A percentile compares a stretch with the other conserved stretches of the same genome.
phyloP scores from a whole-genome alignment of 441 rosid species.

The Manihot esculenta region DNA sequence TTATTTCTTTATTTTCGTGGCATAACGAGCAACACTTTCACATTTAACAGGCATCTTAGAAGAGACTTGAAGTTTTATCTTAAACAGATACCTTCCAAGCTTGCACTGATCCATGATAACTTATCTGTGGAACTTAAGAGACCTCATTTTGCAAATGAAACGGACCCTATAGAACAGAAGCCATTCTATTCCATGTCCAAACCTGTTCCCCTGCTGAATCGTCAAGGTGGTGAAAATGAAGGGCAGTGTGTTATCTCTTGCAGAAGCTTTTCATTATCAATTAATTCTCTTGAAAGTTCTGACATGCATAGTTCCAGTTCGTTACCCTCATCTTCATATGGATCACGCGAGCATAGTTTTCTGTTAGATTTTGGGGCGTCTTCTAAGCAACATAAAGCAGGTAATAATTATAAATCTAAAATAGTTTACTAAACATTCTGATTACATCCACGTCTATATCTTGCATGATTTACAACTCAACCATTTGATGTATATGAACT shows the following conservation, averaged over 20 bases:
- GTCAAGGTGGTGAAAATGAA: slow-evolving; percentile 17
- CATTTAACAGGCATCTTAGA: slow-evolving; percentile 47
- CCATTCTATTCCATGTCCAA: slow-evolving; percentile 38
- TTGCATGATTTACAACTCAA: not conserved
- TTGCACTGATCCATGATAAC: slow-evolving; percentile 49
- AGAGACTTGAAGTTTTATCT: slow-evolving; percentile 43
- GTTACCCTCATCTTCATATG: slow-evolving; percentile 19
- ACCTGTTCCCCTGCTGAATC: slow-evolving; percentile 28
- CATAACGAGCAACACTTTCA: not conserved
- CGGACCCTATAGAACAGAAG: slow-evolving; percentile 29
- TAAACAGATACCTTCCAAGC: slow-evolving; percentile 52
- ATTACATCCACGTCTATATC: not conserved
- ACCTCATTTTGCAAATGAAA: slow-evolving; percentile 21
- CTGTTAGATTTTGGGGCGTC: slow-evolving; percentile 26
- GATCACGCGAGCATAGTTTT: slow-evolving; percentile 9
- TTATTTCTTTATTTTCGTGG: not conserved
- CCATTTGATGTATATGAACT: not conserved
- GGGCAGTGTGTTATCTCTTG: slow-evolving; percentile 24
- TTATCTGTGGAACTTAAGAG: slow-evolving; percentile 34
- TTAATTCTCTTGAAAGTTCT: slow-evolving; percentile 21
- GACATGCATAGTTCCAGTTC: slow-evolving; percentile 2
- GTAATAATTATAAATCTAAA: slow-evolving; percentile 19
- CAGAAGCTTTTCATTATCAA: slow-evolving; percentile 17
- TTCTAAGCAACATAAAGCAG: slow-evolving; percentile 29
- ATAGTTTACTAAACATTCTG: not conserved